A percentile compares a stretch with the other conserved stretches of the same genome.
Evolutionary conservation across 805 yeast species (phyloP).

Genomic region (Scheffersomyces coipomensis): DNA sequence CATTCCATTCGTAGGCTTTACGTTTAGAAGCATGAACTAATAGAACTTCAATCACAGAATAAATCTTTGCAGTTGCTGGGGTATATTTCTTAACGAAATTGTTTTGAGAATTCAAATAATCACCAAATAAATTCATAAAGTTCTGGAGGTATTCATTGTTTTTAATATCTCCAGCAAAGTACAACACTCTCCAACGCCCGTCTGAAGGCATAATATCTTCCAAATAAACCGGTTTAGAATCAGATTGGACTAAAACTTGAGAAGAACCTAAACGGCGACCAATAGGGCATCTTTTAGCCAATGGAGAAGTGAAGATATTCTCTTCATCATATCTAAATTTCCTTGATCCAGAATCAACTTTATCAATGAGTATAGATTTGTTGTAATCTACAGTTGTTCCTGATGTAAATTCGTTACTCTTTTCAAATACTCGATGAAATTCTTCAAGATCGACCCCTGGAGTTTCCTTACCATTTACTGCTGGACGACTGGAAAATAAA

Average conservation of each 20-base stretch:
- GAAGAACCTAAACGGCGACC: conserved; percentile 23
- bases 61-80: conserved; percentile 21
- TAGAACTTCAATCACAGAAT: conserved; percentile 18
- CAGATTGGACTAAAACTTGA: conserved; percentile 18
- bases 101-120: conserved; percentile 9
- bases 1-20: conserved; percentile 16
- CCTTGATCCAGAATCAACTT: conserved; percentile 12
- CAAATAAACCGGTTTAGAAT: conserved; percentile 19
- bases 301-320: conserved; percentile 1
- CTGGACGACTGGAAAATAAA: conserved; percentile 26
- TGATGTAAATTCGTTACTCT: conserved; percentile 26
- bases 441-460: conserved; percentile 23
- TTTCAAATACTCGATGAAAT: conserved; percentile 21
- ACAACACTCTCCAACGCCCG: conserved; percentile 26
- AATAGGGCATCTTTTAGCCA: conserved; percentile 19
- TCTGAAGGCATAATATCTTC: conserved; percentile 21
- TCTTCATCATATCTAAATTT: conserved; percentile 2
- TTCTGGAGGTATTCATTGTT: conserved; percentile 1
- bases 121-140: conserved; percentile 7
- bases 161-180: conserved; percentile 21
- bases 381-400: conserved; percentile 26
- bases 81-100: conserved; percentile 15
- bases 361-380: conserved; percentile 15
- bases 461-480: conserved; percentile 9
- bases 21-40: conserved; percentile 19